Conservation (phyloP, 1,139 yeast genomes). For the Zygosaccharomyces pseudobailii region DNA sequence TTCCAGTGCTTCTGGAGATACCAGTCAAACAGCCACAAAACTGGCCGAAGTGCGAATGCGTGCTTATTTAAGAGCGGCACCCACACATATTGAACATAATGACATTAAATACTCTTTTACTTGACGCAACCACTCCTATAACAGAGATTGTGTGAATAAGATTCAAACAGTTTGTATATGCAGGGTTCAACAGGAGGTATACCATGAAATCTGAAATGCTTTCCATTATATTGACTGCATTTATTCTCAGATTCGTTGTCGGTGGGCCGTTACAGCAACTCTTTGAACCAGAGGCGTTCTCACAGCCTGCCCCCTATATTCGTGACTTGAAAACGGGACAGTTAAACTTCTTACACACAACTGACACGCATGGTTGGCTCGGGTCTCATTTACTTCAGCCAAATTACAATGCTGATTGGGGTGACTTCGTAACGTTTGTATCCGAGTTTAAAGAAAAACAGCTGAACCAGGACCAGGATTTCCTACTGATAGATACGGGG, state of each 20-base stretch:
- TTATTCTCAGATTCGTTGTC: neutral
- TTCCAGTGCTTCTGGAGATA: neutral
- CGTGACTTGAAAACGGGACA: slow-evolving; percentile 61
- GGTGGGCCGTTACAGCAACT: slow-evolving; percentile 6
- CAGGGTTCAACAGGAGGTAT: too few species aligned
- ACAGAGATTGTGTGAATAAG: too few species aligned
- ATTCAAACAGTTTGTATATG: too few species aligned
- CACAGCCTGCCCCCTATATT: slow-evolving; percentile 11
- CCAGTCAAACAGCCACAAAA: neutral
- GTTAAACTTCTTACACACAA: slow-evolving; percentile 81
- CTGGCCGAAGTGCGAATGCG: neutral
- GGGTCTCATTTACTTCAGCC: slow-evolving; percentile 79
- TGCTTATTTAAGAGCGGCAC: neutral
- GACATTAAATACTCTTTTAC: neutral
- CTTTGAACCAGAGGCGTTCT: slow-evolving; percentile 1
- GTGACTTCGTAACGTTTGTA: slow-evolving; percentile 75
- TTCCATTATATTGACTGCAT: neutral
- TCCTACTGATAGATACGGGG: slow-evolving; percentile 79
- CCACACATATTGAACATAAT: neutral
- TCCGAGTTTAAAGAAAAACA: slow-evolving; percentile 41
- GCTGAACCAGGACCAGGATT: slow-evolving; percentile 51
- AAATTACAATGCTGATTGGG: slow-evolving; percentile 84
- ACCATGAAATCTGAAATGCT: neutral
- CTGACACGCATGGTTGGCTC: slow-evolving; percentile 96
- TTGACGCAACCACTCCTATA: too few species aligned